Conservation (phyloP, 306 rosid genomes). For the Trichosanthes cucumerina region DNA sequence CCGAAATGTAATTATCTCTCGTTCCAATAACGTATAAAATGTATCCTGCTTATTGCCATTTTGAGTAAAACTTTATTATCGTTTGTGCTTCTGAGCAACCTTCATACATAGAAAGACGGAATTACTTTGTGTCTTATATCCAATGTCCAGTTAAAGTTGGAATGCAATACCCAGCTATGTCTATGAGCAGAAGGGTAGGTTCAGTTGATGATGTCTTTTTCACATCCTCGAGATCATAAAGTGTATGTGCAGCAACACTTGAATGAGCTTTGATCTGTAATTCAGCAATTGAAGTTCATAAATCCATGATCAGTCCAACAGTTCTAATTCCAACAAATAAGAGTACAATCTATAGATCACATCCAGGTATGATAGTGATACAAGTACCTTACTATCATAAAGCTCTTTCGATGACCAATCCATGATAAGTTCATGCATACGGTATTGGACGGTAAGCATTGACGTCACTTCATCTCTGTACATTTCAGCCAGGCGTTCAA, state of each 20-base stretch:
- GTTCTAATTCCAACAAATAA: neutral
- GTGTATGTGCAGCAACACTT: constrained; percentile 78
- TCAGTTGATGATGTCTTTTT: constrained; percentile 75
- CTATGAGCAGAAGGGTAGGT: constrained; percentile 84
- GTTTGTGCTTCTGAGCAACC: neutral
- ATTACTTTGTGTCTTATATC: neutral
- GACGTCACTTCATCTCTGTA: constrained; percentile 71
- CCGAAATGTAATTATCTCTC: neutral
- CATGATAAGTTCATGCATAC: constrained; percentile 94
- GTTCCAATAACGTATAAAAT: neutral
- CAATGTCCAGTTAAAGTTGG: constrained; percentile 4
- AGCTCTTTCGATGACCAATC: constrained; percentile 97
- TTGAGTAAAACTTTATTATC: neutral
- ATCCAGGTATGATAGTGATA: constrained; percentile 16
- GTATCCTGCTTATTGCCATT: neutral
- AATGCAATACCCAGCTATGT: constrained; percentile 76
- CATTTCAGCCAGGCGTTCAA: constrained; percentile 83
- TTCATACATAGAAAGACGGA: neutral
- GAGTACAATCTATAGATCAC: constrained; percentile 1
- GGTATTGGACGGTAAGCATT: constrained; percentile 95
- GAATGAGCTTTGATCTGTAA: constrained; percentile 82
- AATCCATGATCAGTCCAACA: neutral
- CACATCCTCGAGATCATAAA: constrained; percentile 68
- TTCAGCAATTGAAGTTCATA: constrained; percentile 6
- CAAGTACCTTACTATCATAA: constrained; percentile 79